phyloP scores from a whole-genome alignment of 2,329 filamentous ascomycete species.

The Rhynchosporium graminicola region DNA sequence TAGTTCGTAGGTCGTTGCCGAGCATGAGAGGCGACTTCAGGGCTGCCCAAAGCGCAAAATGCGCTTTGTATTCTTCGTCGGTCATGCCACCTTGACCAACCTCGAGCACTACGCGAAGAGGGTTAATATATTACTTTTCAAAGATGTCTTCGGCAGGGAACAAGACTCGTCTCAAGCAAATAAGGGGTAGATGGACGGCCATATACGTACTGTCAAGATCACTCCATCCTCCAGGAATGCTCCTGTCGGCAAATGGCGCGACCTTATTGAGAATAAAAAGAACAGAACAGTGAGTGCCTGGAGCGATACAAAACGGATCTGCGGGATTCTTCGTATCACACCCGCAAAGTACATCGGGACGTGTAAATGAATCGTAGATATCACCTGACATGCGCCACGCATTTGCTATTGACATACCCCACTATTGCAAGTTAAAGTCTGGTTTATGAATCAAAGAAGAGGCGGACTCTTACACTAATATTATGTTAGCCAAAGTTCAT shows the following conservation, averaged over 20 bases:
- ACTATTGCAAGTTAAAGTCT: constrained; percentile 22
- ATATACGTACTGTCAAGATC: constrained; percentile 26
- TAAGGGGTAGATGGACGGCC: too few relatives aligned
- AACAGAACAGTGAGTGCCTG: constrained; percentile 28
- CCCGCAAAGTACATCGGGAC: constrained; percentile 30
- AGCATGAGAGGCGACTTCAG: constrained; percentile 33
- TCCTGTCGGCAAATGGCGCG: constrained; percentile 23
- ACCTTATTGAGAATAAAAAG: constrained; percentile 26
- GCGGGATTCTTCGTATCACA: constrained; percentile 20
- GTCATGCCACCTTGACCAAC: constrained; percentile 32
- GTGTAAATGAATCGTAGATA: constrained; percentile 37
- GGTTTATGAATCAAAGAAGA: too few relatives aligned
- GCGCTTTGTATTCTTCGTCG: constrained; percentile 31
- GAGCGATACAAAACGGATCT: constrained; percentile 28
- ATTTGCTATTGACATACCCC: constrained; percentile 43
- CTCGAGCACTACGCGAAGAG: constrained; percentile 20
- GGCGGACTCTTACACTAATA: too few relatives aligned
- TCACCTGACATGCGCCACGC: constrained; percentile 45
- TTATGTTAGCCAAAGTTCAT: too few relatives aligned
- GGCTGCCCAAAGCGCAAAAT: constrained; percentile 35
- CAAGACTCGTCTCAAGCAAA: too few relatives aligned
- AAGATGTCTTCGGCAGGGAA: too few relatives aligned
- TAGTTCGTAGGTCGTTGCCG: constrained; percentile 29
- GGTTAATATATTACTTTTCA: too few relatives aligned
- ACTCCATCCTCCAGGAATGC: constrained; percentile 29